A percentile compares a stretch with the other conserved stretches of the same genome.
phyloP scores from a whole-genome alignment of 441 rosid genomes.

The Eugenia klotzschiana region DNA sequence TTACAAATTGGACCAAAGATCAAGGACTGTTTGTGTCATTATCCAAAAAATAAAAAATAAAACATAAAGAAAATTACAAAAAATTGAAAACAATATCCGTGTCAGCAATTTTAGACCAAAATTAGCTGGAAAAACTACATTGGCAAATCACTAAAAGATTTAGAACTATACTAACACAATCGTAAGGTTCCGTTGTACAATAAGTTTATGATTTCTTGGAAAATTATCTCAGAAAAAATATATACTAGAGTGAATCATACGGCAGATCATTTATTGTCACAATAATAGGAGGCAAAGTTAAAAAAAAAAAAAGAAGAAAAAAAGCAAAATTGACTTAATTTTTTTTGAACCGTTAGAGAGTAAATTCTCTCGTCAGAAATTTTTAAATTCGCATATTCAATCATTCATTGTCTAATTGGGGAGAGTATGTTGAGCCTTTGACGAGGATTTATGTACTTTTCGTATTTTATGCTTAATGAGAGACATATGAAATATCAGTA shows the following conservation, averaged over 20 bases:
- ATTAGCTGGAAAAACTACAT: neutral
- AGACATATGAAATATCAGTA: neutral
- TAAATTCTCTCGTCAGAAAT: neutral
- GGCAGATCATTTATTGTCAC: neutral
- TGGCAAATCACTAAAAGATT: rapidly evolving
- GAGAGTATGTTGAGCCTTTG: neutral
- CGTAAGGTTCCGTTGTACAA: neutral
- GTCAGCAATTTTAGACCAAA: neutral
- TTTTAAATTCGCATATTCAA: neutral
- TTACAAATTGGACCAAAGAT: too few species aligned
- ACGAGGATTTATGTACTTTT: neutral
- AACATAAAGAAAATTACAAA: rapidly evolving
- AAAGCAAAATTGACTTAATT: neutral
- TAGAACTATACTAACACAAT: neutral
- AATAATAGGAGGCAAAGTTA: neutral
- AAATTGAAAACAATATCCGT: neutral
- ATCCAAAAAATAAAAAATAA: neutral
- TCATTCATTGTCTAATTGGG: neutral
- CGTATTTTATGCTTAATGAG: neutral
- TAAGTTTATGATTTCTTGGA: neutral
- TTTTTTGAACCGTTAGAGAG: neutral
- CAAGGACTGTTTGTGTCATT: too few species aligned
- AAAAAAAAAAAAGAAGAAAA: neutral
- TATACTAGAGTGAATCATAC: neutral
- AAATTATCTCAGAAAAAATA: neutral